These are phyloP conservation scores for Lophiotrema nucula DNA, from an alignment of 495 filamentous ascomycete genomes.

Conservation along the genomic window DNA sequence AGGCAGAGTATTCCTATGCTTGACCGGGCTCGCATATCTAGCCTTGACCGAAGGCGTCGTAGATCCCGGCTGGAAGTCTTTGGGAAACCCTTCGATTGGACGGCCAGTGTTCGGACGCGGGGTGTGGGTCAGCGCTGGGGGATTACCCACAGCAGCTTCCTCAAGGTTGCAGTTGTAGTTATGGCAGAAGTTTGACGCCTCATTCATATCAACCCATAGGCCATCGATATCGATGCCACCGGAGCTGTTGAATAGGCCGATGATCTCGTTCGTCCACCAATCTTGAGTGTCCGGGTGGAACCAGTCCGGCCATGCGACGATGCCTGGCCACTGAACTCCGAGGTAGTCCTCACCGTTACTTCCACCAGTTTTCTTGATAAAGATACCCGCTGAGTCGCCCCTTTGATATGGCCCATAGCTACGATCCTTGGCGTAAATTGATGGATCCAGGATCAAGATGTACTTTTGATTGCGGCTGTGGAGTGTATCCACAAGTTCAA, in stretches of 20 bases:
- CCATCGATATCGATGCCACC: constrained; percentile 73
- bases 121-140: constrained; percentile 10
- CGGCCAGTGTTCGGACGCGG: constrained; percentile 55
- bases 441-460: constrained; percentile 46
- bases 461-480: constrained; percentile 75
- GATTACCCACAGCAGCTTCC: neutral
- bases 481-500: constrained; percentile 68
- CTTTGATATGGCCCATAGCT: constrained; percentile 58
- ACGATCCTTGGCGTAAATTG: constrained; percentile 52
- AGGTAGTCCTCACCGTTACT: constrained; percentile 50
- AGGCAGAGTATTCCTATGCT: neutral
- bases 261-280: constrained; percentile 76
- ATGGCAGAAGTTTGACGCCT: constrained; percentile 52
- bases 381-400: constrained; percentile 54
- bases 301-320: constrained; percentile 64
- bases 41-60: constrained; percentile 50
- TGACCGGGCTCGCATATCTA: constrained; percentile 16
- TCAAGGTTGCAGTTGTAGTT: constrained; percentile 66
- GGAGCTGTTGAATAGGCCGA: constrained; percentile 60
- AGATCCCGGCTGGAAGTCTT: constrained; percentile 69
- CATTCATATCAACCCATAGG: constrained; percentile 46
- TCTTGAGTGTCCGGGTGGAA: constrained; percentile 64
- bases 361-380: constrained; percentile 48
- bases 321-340: constrained; percentile 29
- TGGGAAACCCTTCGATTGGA: constrained; percentile 68